These are phyloP conservation scores for Nepenthes alata DNA, from an alignment of 179 eudicot genomes.

Conservation along the genomic window DNA sequence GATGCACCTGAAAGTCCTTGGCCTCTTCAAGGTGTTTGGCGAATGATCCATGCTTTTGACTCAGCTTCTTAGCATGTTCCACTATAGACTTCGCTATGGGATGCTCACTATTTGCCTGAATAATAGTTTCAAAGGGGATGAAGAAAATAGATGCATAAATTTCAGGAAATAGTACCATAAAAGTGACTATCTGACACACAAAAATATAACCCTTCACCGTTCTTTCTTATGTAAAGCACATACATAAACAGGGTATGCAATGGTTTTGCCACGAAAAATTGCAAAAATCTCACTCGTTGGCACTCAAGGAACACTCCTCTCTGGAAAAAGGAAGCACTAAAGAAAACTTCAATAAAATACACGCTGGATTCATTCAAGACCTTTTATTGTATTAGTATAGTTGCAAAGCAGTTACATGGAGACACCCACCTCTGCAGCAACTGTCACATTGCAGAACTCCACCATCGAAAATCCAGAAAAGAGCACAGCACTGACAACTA, in stretches of 20 bases:
- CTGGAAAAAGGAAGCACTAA: not conserved
- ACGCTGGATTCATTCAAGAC: too few relatives aligned
- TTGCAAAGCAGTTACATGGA: not conserved
- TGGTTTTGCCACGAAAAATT: too few relatives aligned
- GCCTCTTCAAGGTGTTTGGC: constrained; percentile 43
- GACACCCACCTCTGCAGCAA: constrained; percentile 68
- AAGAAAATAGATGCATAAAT: not conserved
- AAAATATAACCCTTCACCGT: too few relatives aligned
- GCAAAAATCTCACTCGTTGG: too few relatives aligned
- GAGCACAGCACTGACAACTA: constrained; percentile 66
- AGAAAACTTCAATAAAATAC: not conserved
- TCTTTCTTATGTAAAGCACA: too few relatives aligned
- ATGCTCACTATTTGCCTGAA: constrained; percentile 87
- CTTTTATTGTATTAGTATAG: too few relatives aligned
- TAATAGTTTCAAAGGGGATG: not conserved
- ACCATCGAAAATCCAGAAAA: constrained; percentile 64
- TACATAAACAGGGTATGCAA: too few relatives aligned
- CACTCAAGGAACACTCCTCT: not conserved
- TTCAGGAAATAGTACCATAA: not conserved
- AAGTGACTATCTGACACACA: too few relatives aligned
- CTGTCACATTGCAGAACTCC: constrained; percentile 65
- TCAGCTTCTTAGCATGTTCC: constrained; percentile 62
- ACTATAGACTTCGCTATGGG: constrained; percentile 84
- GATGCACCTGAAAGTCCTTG: constrained; percentile 79
- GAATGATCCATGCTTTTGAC: constrained; percentile 26